Percentiles rank a stretch among this genome's conserved stretches.
Evolutionary conservation across 257 asterid species (phyloP).

Genomic region (Agastache rugosa): DNA sequence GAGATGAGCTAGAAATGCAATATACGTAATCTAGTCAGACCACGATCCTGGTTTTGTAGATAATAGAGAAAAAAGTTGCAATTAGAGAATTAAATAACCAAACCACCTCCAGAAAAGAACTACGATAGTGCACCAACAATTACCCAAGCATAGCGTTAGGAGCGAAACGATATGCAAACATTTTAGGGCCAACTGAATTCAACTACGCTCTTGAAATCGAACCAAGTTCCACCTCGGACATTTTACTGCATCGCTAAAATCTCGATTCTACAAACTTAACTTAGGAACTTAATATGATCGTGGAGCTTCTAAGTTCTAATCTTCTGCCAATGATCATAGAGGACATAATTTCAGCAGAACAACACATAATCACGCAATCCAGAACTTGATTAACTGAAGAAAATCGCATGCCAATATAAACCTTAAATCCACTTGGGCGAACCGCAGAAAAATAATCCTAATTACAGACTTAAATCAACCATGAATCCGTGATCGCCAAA

Average conservation of each 20-base stretch:
- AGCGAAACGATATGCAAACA: not conserved
- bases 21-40: not conserved
- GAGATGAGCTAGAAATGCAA: not conserved
- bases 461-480: not conserved
- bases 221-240: not conserved
- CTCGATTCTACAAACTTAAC: not conserved
- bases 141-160: not conserved
- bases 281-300: not conserved
- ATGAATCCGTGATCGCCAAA: not conserved
- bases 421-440: not conserved
- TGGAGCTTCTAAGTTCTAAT: not conserved
- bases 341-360: not conserved
- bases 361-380: not conserved
- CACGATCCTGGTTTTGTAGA: not conserved
- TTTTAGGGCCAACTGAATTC: not conserved
- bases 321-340: not conserved
- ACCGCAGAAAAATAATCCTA: not conserved
- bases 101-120: not conserved
- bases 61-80: not conserved
- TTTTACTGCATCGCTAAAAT: not conserved
- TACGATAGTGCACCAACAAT: not conserved
- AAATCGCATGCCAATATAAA: slow-evolving; percentile 6
- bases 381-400: not conserved
- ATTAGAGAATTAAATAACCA: not conserved
- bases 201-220: not conserved